Evolutionary conservation across 2,329 filamentous ascomycete species (phyloP), one percentile per base, ranked within the genome.

Genomic region (Trichoderma koningii): DNA sequence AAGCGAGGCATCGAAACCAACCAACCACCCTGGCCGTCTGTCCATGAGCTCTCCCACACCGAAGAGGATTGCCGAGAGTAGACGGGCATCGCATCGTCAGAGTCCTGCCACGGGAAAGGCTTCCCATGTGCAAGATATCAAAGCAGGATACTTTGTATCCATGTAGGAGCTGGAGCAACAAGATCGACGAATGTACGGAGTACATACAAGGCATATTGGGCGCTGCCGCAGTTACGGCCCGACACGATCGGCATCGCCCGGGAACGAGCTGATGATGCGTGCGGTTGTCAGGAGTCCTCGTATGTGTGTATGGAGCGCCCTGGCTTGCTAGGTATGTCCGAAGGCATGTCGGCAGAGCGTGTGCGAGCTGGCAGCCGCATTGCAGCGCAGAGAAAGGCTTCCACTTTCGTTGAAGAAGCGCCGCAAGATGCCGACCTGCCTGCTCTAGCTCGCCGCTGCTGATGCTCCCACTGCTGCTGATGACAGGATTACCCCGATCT

Each of bases 181-280:
- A 44, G 62, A 64, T 64, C 62, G 44, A 42, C 62, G 34, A 4
- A 38, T 38, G 34, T 12, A 10, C 30, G n/a, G n/a, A n/a, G 3
- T 28, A 9, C 7, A 9, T 30, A 30, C 30, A 30, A 52, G 45
- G 23, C 62, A 51, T 42, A 52, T 57, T 64, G 62, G 53, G 62
- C 62, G 62, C 62, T 38, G 56, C 56, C 56, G 47, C 47, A 30
- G 56, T 64, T 55, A 57, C 62, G 62, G 62, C 59, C 59, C 59
- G 59, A 60, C 56, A 60, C 56, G 56, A 62, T 62, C 59, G 59
- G 59, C 50, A 62, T 51, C 48, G 47, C 47, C 57, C 57, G 57
- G 56, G 48, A 28, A 44, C 59, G 50, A 62, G 59, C 57, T 52
- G 57, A 52, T 51, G 57, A 61, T 61, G 57, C 52, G 57, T 60